Evolutionary conservation across 108 stramenopile genomes (phyloP).

Genomic region (Skeletonema potamos): DNA sequence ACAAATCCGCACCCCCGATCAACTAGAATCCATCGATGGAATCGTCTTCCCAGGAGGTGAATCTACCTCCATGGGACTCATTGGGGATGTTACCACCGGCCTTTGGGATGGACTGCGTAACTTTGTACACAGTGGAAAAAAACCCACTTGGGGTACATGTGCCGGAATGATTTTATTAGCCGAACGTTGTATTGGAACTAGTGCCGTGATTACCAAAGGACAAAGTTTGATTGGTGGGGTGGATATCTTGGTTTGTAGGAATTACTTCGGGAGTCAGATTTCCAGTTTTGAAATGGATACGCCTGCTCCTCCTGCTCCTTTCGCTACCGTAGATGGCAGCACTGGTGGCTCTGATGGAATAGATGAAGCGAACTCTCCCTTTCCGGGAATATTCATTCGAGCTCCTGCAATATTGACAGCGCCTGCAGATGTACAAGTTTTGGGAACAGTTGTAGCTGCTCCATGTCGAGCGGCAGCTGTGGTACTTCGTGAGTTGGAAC

Average conservation of each 20-base stretch:
- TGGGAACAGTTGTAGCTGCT: constrained; percentile 87
- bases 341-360: neutral
- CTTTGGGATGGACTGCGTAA: constrained; percentile 76
- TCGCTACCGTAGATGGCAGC: constrained; percentile 21
- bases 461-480: constrained; percentile 89
- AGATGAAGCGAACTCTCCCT: constrained; percentile 31
- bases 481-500: constrained; percentile 78
- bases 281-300: constrained; percentile 91
- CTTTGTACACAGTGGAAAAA: constrained; percentile 60
- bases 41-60: constrained; percentile 98
- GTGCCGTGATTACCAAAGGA: constrained; percentile 90
- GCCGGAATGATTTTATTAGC: constrained; percentile 98
- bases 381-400: constrained; percentile 96
- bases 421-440: constrained; percentile 70
- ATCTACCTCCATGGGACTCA: constrained; percentile 97
- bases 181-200: constrained; percentile 86
- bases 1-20: constrained; percentile 77
- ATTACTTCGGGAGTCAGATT: constrained; percentile 98
- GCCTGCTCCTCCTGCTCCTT: constrained; percentile 58
- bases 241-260: constrained; percentile 93
- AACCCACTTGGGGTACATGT: constrained; percentile 98
- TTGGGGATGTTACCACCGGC: constrained; percentile 56
- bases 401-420: constrained; percentile 95
- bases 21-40: constrained; percentile 85
- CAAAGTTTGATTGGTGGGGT: constrained; percentile 95